phyloP scores from a whole-genome alignment of 345 rosid genomes.

The Eucalyptus curtisii region DNA sequence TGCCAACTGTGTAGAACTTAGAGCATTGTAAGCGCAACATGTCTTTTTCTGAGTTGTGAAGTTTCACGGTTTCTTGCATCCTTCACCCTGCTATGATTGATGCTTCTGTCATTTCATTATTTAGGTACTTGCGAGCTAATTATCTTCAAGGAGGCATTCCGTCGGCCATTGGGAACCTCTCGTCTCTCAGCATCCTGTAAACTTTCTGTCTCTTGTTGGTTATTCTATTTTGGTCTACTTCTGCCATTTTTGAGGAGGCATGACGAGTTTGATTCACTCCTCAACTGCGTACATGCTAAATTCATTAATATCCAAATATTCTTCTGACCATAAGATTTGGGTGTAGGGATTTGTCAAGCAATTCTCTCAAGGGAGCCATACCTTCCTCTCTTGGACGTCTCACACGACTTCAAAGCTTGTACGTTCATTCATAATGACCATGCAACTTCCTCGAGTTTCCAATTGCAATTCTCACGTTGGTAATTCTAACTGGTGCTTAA shows the following conservation, averaged over 20 bases:
- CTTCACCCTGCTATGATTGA: neutral
- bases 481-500: neutral
- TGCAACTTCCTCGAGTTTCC: neutral
- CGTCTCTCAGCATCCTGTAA: constrained; percentile 70
- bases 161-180: constrained; percentile 65
- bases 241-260: neutral
- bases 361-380: constrained; percentile 73
- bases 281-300: neutral
- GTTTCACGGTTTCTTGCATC: neutral
- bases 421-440: constrained; percentile 12
- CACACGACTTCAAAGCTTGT: constrained; percentile 53
- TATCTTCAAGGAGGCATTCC: constrained; percentile 94
- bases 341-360: constrained; percentile 91
- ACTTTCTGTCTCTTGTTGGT: neutral
- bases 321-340: neutral
- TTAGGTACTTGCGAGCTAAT: constrained; percentile 82
- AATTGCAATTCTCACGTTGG: neutral
- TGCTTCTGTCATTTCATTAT: neutral
- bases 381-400: constrained; percentile 78
- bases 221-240: neutral
- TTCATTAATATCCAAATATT: neutral
- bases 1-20: constrained; percentile 63
- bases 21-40: constrained; percentile 63
- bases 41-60: neutral
- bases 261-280: neutral